These are phyloP conservation scores for Tolypocladium cylindrosporum DNA, from an alignment of 2,329 filamentous ascomycete species.

Conservation along the genomic window DNA sequence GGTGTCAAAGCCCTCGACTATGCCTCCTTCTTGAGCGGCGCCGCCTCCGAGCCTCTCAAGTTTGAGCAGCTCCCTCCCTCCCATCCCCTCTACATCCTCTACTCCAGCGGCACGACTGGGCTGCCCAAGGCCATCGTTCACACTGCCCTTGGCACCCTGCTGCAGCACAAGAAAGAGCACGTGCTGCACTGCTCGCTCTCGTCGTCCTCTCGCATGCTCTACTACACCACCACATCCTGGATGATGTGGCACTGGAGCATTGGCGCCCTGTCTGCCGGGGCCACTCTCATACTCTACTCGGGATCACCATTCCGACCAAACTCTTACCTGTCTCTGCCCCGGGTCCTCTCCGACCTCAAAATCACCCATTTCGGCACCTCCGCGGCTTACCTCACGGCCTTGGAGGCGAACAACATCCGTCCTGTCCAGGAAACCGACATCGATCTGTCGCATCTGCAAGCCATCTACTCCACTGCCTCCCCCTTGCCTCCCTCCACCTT, in stretches of 20 bases:
- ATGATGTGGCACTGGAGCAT: conserved; percentile 99
- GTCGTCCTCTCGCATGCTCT: conserved; percentile 66
- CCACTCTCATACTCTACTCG: conserved; percentile 80
- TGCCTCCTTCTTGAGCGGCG: conserved; percentile 29
- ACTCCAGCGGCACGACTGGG: conserved; percentile 82
- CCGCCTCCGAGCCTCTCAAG: conserved; percentile 34
- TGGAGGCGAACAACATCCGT: conserved; percentile 65
- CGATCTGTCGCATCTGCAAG: conserved; percentile 57
- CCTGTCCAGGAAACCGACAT: conserved; percentile 44
- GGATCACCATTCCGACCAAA: conserved; percentile 80
- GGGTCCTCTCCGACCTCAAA: conserved; percentile 65
- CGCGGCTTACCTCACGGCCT: conserved; percentile 82
- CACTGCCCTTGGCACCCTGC: conserved; percentile 75
- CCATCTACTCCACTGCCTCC: conserved; percentile 90
- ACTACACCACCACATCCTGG: conserved; percentile 93
- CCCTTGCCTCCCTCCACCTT: conserved; percentile 91
- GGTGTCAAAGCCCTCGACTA: conserved; percentile 34
- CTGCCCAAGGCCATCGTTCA: conserved; percentile 92
- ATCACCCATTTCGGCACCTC: conserved; percentile 95
- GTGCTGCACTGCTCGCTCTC: conserved; percentile 75
- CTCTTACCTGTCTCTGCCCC: conserved; percentile 72
- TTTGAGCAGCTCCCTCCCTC: conserved; percentile 77
- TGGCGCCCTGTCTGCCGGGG: conserved; percentile 71
- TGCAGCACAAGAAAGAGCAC: conserved; percentile 98
- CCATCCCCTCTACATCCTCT: conserved; percentile 88